Base-by-base conservation (phyloP, 805 yeast genomes). In the Saccharomycopsis guyanensis region DNA sequence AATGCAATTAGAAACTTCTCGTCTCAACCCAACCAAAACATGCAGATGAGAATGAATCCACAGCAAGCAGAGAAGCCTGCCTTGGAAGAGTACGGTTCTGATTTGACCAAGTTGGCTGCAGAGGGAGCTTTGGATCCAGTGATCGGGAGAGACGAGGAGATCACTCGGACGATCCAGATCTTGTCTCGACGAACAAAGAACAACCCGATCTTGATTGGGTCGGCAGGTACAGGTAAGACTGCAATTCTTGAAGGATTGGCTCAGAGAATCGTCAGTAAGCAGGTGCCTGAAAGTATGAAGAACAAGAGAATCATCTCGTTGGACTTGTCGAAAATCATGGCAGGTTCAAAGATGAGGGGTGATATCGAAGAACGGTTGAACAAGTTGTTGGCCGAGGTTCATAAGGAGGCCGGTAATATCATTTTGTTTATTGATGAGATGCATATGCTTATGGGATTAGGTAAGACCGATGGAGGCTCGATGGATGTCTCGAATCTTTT, bases 161-260 rank as follows among this genome's bases (percentile, higher is more conserved):
- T 91, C 47, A 74, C 91, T 49, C 71, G 98, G 49, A 91, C 97
- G 0, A 82, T 91, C 47, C 97, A 91, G 61, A 89, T 91, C 40
- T 66, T 91, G 38, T 86, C 96, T 1, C 71, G 98, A 56, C 73
- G 97, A 61, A 88, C 97, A 1, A 91, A 91, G 64, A 93, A 93
- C 62, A 91, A 91, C 59, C 98, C 98, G 0, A 95, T 93, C 1
- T 64, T 91, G 45, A 88, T 93, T 36, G 98, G 98, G 52, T 79
- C 85, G 55, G 98, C 98, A 1, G 98, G 98, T 66, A 94, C 96
- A 0, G 98, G 98, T 67, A 91, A 91, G 63, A 93, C 97, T 0
- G 94, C 97, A 4, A 79, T 93, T 48, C 84, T 93, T 78, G 98
- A 93, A 60, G 98, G 97, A 0, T 69, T 93, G 34, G 97, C 97